Percentiles rank a stretch among this genome's conserved stretches.
Evolutionary conservation across 495 filamentous ascomycete genomes (phyloP).

Genomic region (Corynascus novoguineensis): DNA sequence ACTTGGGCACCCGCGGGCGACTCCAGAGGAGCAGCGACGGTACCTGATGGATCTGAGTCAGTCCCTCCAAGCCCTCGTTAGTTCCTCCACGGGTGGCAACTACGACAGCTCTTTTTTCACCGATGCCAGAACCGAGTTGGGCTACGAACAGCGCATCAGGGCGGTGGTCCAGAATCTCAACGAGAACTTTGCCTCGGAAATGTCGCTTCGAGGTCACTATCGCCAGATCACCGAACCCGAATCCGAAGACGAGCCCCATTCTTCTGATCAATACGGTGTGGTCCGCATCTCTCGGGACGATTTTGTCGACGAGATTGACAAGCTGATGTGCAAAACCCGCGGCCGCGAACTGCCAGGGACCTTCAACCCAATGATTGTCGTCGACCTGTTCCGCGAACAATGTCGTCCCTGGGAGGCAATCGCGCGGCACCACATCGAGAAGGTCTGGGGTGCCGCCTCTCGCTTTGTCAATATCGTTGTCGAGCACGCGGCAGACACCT

Average conservation of each 20-base stretch:
- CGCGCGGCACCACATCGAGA: constrained; percentile 17
- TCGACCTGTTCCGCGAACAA: constrained; percentile 43
- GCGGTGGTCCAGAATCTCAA: constrained; percentile 56
- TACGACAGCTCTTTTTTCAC: constrained; percentile 56
- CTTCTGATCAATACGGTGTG: not conserved
- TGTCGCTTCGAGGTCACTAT: constrained; percentile 43
- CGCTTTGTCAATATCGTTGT: constrained; percentile 27
- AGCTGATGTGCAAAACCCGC: constrained; percentile 26
- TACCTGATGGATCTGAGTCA: constrained; percentile 52
- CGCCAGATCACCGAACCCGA: constrained; percentile 28
- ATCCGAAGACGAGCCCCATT: not conserved
- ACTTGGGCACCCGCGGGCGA: constrained; percentile 48
- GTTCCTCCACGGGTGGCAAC: constrained; percentile 49
- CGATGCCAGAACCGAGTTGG: constrained; percentile 32
- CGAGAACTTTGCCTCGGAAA: constrained; percentile 48
- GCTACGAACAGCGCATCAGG: constrained; percentile 51
- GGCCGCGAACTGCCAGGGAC: constrained; percentile 45
- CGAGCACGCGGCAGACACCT: constrained; percentile 25
- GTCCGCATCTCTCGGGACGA: constrained; percentile 16
- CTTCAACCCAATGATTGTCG: constrained; percentile 44
- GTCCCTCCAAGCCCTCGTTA: constrained; percentile 44
- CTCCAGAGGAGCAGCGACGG: constrained; percentile 43
- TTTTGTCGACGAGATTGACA: constrained; percentile 32
- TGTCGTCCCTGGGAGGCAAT: constrained; percentile 36
- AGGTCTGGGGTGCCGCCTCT: constrained; percentile 26